Evolutionary conservation across 192 early-diverging fungal genomes (phyloP), one percentile per base, ranked within the genome.

Genomic region (Umbelopsis sp.): DNA sequence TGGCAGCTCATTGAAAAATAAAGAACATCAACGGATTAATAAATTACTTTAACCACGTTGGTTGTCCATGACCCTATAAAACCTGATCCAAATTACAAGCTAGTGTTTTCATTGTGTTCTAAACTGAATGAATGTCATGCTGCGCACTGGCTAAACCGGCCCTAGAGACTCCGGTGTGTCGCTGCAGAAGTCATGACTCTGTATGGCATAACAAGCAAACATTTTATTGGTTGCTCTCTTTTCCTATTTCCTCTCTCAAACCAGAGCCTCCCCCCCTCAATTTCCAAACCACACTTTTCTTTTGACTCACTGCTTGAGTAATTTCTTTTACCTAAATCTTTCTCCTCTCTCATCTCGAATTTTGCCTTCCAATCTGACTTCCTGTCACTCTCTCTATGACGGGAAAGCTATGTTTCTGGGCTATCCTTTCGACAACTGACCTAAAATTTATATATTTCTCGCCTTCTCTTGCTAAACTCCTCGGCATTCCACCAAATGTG

Each of bases 321-420:
- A 49, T 49, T 49, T 49, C 47, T 49, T 47, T 17, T 17, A n/a
- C n/a, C 4, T 21, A n/a, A 5, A 49, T 1, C 45, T 69, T 69
- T 49, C 8, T 41, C 38, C 7, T 41, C 43, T 71, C 41, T 69
- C 47, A 49, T 69, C 47, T 69, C 45, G 29, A 49, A 29, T 3
- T 38, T n/a, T 44, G 38, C 32, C 51, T n/a, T 69, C 47, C 45
- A 69, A 49, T 52, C n/a, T 25, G 44, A 22, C 21, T 45, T 62
- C 25, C 54, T 31, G 29, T 43, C 44, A 45, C 52, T 43, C 68
- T 49, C 44, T 50, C 32, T 25, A 71, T 71, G 53, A 38, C 69
- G 9, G 49, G 52, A 36, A 74, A 54, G 49, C 26, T 45, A 41
- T 75, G 73, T 51, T 69, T 70, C 32, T 75, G 73, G 73, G 22